These are phyloP conservation scores for Zasmidium angulare DNA, from an alignment of 2,329 filamentous ascomycete genomes.

Conservation along the genomic window DNA sequence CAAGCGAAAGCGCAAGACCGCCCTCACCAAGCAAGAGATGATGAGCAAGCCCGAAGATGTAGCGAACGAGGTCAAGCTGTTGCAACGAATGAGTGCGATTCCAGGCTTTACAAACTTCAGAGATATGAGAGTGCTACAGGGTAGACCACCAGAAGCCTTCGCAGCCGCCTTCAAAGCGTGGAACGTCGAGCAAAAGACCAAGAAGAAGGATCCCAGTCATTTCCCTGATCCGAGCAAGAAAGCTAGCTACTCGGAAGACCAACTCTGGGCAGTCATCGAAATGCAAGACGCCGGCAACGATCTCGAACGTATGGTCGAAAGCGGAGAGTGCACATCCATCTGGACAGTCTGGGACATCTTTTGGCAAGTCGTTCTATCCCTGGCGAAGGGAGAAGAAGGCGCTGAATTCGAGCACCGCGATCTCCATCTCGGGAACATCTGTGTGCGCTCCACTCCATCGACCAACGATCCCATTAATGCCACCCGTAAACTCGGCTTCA, in stretches of 20 bases:
- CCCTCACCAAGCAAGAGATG: slow-evolving; percentile 40
- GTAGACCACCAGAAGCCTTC: slow-evolving; percentile 54
- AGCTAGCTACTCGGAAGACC: slow-evolving; percentile 53
- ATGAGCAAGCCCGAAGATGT: slow-evolving; percentile 49
- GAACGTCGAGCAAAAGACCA: slow-evolving; percentile 45
- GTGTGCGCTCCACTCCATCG: slow-evolving; percentile 41
- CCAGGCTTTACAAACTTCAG: slow-evolving; percentile 65
- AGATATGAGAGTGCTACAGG: slow-evolving; percentile 58
- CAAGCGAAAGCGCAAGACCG: slow-evolving; percentile 51
- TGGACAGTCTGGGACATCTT: slow-evolving; percentile 62
- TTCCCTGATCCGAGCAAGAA: slow-evolving; percentile 59
- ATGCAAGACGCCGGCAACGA: slow-evolving; percentile 66
- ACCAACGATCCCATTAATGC: slow-evolving; percentile 21
- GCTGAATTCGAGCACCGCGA: slow-evolving; percentile 66
- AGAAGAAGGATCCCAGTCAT: slow-evolving; percentile 41
- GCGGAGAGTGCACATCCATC: slow-evolving; percentile 38
- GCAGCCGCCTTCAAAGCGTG: slow-evolving; percentile 46
- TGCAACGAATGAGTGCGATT: slow-evolving; percentile 59
- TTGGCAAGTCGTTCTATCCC: slow-evolving; percentile 63
- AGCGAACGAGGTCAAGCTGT: slow-evolving; percentile 49
- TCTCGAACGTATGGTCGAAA: slow-evolving; percentile 43
- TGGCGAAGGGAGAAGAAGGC: slow-evolving; percentile 61
- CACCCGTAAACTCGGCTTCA: slow-evolving; percentile 49
- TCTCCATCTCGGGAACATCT: slow-evolving; percentile 67
- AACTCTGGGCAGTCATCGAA: slow-evolving; percentile 64